A percentile compares a stretch with the other conserved stretches of the same genome.
These are phyloP conservation scores for Cardamine occulta DNA, from an alignment of 345 rosid species.

Conservation along the genomic window DNA sequence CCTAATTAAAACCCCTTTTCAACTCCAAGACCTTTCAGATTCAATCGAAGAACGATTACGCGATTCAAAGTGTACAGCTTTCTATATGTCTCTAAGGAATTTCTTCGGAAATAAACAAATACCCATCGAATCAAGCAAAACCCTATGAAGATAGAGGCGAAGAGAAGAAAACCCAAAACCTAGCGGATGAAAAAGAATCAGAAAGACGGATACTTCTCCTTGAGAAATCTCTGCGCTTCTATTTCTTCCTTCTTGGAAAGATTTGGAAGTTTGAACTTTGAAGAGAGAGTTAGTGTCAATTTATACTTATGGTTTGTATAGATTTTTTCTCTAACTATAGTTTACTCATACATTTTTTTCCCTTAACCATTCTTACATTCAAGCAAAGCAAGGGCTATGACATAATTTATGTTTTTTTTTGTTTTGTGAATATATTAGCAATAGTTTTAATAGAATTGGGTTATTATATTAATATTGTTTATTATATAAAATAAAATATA, in stretches of 20 bases:
- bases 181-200: neutral
- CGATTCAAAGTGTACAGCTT: neutral
- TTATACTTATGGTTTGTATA: neutral
- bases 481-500: no score
- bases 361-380: no score
- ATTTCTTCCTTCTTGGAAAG: neutral
- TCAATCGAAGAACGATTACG: neutral
- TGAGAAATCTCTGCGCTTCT: neutral
- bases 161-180: neutral
- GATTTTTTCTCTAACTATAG: neutral
- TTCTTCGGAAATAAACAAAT: neutral
- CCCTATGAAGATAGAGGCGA: neutral
- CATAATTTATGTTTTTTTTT: no score
- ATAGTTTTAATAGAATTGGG: neutral
- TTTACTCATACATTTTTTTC: neutral
- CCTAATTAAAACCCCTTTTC: neutral
- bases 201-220: neutral
- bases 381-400: no score
- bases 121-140: neutral
- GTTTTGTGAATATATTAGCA: neutral
- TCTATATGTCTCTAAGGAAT: neutral
- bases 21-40: slow-evolving; percentile 3
- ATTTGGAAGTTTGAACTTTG: neutral
- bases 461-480: no score
- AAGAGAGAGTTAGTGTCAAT: neutral